Evolutionary conservation across 192 early-diverging fungal genomes (phyloP), one percentile per base, ranked within the genome.

Genomic region (Pilaira anomala): DNA sequence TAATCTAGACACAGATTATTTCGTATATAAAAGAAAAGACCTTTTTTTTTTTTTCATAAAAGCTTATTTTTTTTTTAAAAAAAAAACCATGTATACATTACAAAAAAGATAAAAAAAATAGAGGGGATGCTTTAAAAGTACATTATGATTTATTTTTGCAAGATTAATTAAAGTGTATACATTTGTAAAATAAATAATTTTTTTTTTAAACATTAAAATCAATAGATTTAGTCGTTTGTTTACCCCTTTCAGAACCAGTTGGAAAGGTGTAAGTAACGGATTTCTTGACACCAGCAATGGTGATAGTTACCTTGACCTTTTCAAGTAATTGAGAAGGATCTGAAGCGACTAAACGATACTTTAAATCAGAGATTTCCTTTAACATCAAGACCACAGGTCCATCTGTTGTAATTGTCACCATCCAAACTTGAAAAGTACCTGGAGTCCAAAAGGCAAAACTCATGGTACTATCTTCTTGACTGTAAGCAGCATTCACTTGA

Each of bases 291-390:
- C 18, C 18, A 16, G 21, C 40, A 11, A 58, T 33, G 16, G 22
- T 39, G 25, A 58, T 24, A 8, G 33, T 58, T 22, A 58, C 14
- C 16, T 58, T 58, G 18, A 69, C 39, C 21, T 45, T 41, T 24
- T 21, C 22, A 14, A 55, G 14, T 40, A 33, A 29, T 51, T 69
- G 67, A 8, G 60, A 42, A 44, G 67, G 61, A 48, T 69, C 61
- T 18, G 67, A 41, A 13, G 57, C 48, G 44, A 29, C 42, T 26
- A 69, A 28, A 5, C 53, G 40, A 5, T 57, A 39, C 6, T 22
- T 33, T 25, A 45, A 22, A 3, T 16, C 1, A 0, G 14, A n/a
- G 3, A 33, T 39, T 40, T 58, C 21, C 13, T 22, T 53, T 22
- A 62, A 22, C 36, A 69, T 50, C n/a, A 69, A 9, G 16, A 69